Base-by-base conservation (phyloP, 768 basidiomycete genomes). In the Auricularia auricula-judae region DNA sequence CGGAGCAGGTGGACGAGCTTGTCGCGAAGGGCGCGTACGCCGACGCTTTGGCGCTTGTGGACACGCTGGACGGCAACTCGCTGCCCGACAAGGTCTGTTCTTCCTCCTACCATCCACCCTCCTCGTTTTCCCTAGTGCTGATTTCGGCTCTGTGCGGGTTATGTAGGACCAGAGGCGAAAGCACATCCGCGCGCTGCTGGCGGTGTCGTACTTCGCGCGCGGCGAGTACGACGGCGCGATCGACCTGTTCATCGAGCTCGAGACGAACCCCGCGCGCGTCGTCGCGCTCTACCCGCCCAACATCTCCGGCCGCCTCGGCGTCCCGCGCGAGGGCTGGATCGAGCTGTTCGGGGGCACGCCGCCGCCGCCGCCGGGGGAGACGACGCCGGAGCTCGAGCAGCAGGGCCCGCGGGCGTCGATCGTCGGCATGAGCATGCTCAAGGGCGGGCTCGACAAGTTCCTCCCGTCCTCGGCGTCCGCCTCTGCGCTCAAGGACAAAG, bases 191-290 rank as follows among this genome's bases (percentile, higher is more conserved):
- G 83, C 84, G 2, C 80, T 98, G 21, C 82, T 90, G 62, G 93
- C 93, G 0, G 86, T 97, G 0, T 79, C 88, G 0, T 83, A 88
- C 65, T 95, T 95, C 74, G 81, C 82, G 3, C 75, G 79, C 7
- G 82, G 81, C 7, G 80, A 86, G 65, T 95, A 84, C 70, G 87
- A 89, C 66, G 75, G 78, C 1, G 94, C 96, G 1, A 88, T 98
- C 64, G 87, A 97, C 71, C 83, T 86, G 0, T 94, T 98, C 73
- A 82, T 94, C 60, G 84, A 88, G 51, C 85, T 96, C 51, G 88
- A 98, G 68, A 79, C 94, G 68, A 95, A 95, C 70, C 97, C 97
- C 0, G 92, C 95, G 0, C 93, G 94, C 71, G 91, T 99, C 3
- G 81, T 98, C 23, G 88, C 94, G 1, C 77, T 98, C 4, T 99